Evolutionary conservation across 2,329 filamentous ascomycete genomes (phyloP), one percentile per base, ranked within the genome.

Genomic region (Pestalotiopsis sp.): DNA sequence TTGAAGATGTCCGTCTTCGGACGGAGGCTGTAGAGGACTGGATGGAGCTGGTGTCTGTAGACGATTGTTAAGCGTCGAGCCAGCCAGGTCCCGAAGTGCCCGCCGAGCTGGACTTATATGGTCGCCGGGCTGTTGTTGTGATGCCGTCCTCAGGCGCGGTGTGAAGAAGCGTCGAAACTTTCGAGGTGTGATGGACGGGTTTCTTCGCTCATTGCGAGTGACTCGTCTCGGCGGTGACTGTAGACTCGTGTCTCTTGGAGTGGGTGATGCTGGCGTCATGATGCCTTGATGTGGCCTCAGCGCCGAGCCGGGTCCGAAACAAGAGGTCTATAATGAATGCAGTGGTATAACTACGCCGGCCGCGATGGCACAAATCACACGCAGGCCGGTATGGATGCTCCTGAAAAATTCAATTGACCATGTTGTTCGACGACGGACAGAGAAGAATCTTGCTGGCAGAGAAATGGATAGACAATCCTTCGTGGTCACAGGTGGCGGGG

Each of bases 121-220:
- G 23, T 25, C 66, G 7, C 58, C 17, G 23, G 57, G 23, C 36
- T 77, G 78, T 41, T 79, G 74, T 13, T 78, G 75, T 2, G 81
- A 78, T 36, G 82, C 79, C 65, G 81, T 78, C 14, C 81, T 80
- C 25, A 36, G 31, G 31, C 84, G 81, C 20, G 85, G 86, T 11
- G 85, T 85, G 71, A 88, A 88, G 80, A 88, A 88, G 31, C 81
- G 80, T 41, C 75, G 80, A 70, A 88, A 88, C 74, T 86, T 87
- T 71, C 85, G 79, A 68, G 86, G 86, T 3, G 86, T 88, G 66
- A 88, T 83, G 45, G 85, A 87, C 3, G 86, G 83, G 68, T 84
- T 81, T 20, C 84, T 81, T 71, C 80, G 81, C 74, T 86, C 84
- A 72, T 86, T 87, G 70, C 75, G 76, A 70, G 70, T 76, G 69